A percentile compares a stretch with the other conserved stretches of the same genome.
Evolutionary conservation across 2,329 filamentous ascomycete species (phyloP).

Genomic region (Penicillium decumbens): DNA sequence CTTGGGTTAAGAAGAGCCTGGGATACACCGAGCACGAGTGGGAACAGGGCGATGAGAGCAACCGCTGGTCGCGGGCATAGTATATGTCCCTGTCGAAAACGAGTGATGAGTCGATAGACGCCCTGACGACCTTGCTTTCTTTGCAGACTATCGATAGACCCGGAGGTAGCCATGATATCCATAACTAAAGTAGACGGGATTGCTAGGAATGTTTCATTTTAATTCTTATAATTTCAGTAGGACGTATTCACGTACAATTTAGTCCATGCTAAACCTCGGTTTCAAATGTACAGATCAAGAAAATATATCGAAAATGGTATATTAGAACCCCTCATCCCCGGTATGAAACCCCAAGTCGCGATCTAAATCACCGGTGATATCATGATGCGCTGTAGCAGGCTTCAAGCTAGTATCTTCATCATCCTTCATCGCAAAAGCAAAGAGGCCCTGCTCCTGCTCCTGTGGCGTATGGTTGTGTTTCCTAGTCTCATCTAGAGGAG

Average conservation of each 20-base stretch:
- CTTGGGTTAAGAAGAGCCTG: constrained; percentile 75
- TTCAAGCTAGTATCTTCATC: constrained; percentile 3
- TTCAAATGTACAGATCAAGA: not conserved
- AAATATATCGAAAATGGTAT: not conserved
- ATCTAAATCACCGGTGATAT: constrained; percentile 38
- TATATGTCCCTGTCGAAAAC: not conserved
- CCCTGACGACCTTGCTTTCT: not conserved
- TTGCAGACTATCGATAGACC: not conserved
- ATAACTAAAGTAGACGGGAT: constrained; percentile 4
- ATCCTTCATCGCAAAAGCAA: constrained; percentile 20
- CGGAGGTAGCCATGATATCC: constrained; percentile 11
- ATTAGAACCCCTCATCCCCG: constrained; percentile 29
- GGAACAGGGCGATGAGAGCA: constrained; percentile 76
- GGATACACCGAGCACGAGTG: constrained; percentile 84
- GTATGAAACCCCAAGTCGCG: constrained; percentile 34
- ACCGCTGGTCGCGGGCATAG: constrained; percentile 62
- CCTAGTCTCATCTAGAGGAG: constrained; percentile 10
- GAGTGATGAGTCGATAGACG: not conserved
- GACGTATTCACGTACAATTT: no score
- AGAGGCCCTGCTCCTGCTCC: constrained; percentile 17
- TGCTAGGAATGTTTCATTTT: not conserved
- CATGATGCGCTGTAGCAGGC: constrained; percentile 5
- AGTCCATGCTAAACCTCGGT: no score
- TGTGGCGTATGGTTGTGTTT: not conserved
- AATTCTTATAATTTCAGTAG: not conserved